Percentiles rank a stretch among this genome's conserved stretches.
These are phyloP conservation scores for Ceriops zippeliana DNA, from an alignment of 345 rosid genomes.

Conservation along the genomic window DNA sequence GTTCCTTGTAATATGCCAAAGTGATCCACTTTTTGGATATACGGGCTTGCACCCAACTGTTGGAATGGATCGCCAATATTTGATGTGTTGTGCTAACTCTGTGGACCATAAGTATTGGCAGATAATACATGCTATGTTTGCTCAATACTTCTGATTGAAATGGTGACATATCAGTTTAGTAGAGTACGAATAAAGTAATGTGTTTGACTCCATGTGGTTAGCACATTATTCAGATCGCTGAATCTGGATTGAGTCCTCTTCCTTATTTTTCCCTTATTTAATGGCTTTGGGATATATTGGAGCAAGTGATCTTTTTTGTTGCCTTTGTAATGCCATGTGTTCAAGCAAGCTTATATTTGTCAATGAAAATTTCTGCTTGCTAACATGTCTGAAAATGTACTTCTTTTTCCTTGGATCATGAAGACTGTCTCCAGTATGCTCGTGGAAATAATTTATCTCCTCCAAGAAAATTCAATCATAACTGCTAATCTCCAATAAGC, in stretches of 20 bases:
- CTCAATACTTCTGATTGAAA: too few relatives aligned
- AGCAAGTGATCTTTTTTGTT: background rate
- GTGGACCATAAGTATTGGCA: too few relatives aligned
- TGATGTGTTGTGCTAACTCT: too few relatives aligned
- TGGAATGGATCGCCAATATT: too few relatives aligned
- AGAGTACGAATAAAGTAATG: background rate
- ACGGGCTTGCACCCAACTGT: too few relatives aligned
- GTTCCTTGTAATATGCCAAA: too few relatives aligned
- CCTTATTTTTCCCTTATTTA: background rate
- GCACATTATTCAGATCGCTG: background rate
- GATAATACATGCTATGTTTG: too few relatives aligned
- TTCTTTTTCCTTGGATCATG: background rate
- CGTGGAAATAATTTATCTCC: background rate
- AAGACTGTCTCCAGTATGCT: background rate
- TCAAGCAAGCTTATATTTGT: background rate
- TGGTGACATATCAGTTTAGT: too few relatives aligned
- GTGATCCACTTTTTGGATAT: too few relatives aligned
- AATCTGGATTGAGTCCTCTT: background rate
- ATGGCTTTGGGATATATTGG: background rate
- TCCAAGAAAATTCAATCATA: background rate
- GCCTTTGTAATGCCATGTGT: background rate
- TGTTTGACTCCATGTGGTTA: background rate
- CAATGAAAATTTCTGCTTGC: background rate
- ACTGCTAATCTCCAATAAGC: background rate
- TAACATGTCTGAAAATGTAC: background rate